Conservation (phyloP, 2,329 filamentous ascomycete species). For the Paraphaeosphaeria minitans region DNA sequence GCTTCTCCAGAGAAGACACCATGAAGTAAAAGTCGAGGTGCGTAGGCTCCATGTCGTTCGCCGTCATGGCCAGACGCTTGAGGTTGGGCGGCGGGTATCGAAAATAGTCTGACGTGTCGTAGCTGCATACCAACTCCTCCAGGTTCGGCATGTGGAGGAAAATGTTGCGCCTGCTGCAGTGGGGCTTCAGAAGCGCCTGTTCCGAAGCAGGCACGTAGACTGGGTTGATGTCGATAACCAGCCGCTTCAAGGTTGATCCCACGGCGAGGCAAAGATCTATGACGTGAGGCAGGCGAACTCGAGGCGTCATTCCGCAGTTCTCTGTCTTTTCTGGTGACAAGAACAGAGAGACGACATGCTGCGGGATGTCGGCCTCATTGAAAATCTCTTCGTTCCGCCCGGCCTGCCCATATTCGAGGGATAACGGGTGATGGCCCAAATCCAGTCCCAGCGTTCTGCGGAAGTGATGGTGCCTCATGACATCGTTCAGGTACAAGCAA, state of each 20-base stretch:
- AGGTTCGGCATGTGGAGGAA: conserved; percentile 31
- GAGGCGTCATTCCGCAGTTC: conserved; percentile 10
- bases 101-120: conserved; percentile 30
- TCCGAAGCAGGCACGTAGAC: conserved; percentile 22
- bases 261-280: conserved; percentile 27
- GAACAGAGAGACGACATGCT: conserved; percentile 27
- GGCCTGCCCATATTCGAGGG: conserved; percentile 26
- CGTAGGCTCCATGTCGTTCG: conserved; percentile 16
- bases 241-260: conserved; percentile 26
- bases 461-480: conserved; percentile 24
- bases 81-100: conserved; percentile 29
- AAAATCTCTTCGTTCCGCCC: conserved; percentile 27
- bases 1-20: conserved; percentile 21
- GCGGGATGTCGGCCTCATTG: conserved; percentile 15
- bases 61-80: conserved; percentile 33
- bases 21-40: conserved; percentile 27
- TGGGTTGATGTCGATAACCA: conserved; percentile 31
- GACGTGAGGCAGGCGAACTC: conserved; percentile 31
- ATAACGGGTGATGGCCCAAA: conserved; percentile 26
- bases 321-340: conserved; percentile 24
- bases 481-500: conserved; percentile 32
- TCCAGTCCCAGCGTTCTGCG: conserved; percentile 32
- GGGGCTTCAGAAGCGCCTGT: conserved; percentile 14
- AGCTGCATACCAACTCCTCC: conserved; percentile 35
- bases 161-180: conserved; percentile 20